Base-by-base conservation (phyloP, 495 filamentous ascomycete species). In the Trichoderma asperelloides region DNA sequence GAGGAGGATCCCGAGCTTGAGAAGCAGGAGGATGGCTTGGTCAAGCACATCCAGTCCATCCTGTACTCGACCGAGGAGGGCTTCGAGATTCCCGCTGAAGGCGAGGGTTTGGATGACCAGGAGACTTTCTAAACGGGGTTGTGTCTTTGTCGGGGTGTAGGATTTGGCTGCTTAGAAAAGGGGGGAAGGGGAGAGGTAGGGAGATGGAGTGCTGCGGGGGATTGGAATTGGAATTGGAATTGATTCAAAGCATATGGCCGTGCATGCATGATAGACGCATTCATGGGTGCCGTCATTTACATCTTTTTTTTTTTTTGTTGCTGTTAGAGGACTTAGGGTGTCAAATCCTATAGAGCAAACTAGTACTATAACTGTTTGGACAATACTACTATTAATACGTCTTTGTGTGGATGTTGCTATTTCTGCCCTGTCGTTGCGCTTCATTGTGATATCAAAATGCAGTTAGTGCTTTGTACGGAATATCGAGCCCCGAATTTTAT, bases 51-150 rank as follows among this genome's bases (percentile, higher is more conserved):
- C 77, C 95, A 98, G 81, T 87, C 86, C 21, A 98, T 97, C 78
- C 81, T 98, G 69, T 98, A 98, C 85, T 96, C 92, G 66, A 98
- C 95, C 67, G 95, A 98, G 84, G 90, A 93, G 72, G 89, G 90
- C 18, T 93, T 93, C 71, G 90, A 92, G 80, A 93, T 93, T 71
- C 90, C 90, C n/a, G 83, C 81, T 63, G 89, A 90, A 68, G 81
- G 75, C 8, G 87, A 89, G 71, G 81, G 78, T 30, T 21, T 82
- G 39, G 86, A 89, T 62, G 90, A 92, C 75, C 85, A 89, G 69
- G 90, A 92, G 81, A 93, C 90, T 64, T 92, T 92, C 74, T 92
- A 85, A 43, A 6, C 23, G 70, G 55, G 74, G 66, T 41, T 47
- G 62, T 37, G 3, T 37, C 62, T 12, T 25, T 68, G 41, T 18